Base-by-base conservation (phyloP, 2,329 filamentous ascomycete species). In the Fusarium proliferatum region DNA sequence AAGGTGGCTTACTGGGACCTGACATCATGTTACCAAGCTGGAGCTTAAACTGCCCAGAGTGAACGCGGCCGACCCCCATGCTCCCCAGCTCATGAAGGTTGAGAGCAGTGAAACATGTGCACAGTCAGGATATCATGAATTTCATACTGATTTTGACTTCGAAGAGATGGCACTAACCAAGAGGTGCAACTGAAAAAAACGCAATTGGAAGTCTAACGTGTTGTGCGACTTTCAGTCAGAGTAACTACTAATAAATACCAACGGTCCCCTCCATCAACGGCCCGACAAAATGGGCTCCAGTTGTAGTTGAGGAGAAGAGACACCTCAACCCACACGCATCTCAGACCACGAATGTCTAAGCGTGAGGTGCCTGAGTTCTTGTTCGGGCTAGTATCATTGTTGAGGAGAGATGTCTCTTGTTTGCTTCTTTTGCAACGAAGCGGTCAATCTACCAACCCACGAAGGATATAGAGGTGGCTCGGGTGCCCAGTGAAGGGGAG, bases 21-120 rank as follows among this genome's bases (percentile, higher is more conserved):
- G 74, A 78, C 71, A 78, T 78, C 76, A 78, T 78, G 76, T 77
- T 74, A 78, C 72, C 72, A 74, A 69, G 64, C 69, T 71, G 57
- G 33, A 62, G 41, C 56, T 69, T 43, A 36, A 65, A 43, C 30
- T 69, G 53, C 43, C 64, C 36, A 64, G 56, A 46, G 57, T 75
- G 64, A 61, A 66, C 65, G 42, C 38, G 61, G 63, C 57, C 63
- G 61, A 69, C 53, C 60, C 71, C 52, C 57, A 73, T 64, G 30
- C 36, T 60, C 39, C 53, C 59, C 46, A 28, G 56, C 38, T 64
- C 61, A 66, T 58, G 60, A 67, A 65, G 48, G 45, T 53, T 45
- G 34, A 49, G 46, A 56, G 21, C 56, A 64, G 55, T 39, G 43
- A 62, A 39, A 33, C 52, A 68, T 64, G 63, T 39, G 52, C 33